phyloP scores from a whole-genome alignment of 805 yeast genomes.

The Ogataea salicorniae region DNA sequence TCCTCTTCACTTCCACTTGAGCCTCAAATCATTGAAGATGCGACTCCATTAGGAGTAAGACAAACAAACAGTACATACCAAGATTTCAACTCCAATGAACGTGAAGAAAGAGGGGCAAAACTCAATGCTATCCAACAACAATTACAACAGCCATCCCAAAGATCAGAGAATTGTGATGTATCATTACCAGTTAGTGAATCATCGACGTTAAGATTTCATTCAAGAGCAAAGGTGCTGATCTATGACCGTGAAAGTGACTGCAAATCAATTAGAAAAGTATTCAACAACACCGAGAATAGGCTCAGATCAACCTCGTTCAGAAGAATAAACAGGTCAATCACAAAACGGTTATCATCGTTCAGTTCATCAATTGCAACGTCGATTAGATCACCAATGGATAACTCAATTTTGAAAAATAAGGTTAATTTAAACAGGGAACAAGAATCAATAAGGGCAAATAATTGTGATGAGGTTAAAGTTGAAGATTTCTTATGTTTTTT shows the following conservation, averaged over 20 bases:
- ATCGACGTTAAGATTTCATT: conserved; percentile 15
- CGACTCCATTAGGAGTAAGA: too few relatives aligned
- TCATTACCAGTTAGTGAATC: neutral
- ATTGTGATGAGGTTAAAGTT: conserved; percentile 35
- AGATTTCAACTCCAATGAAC: too few relatives aligned
- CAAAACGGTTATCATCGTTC: conserved; percentile 13
- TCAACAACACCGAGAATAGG: conserved; percentile 5
- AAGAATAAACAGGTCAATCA: conserved; percentile 17
- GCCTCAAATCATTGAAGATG: too few relatives aligned
- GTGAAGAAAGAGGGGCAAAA: neutral
- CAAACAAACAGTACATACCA: too few relatives aligned
- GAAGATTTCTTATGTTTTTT: conserved; percentile 32
- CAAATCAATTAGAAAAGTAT: conserved; percentile 16
- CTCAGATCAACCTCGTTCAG: conserved; percentile 10
- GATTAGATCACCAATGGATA: conserved; percentile 9
- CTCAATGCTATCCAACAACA: neutral
- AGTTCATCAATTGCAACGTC: conserved; percentile 1
- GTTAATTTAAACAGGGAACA: conserved; percentile 30
- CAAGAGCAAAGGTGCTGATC: conserved; percentile 19
- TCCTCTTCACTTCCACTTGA: too few relatives aligned
- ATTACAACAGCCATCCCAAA: neutral
- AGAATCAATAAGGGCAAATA: conserved; percentile 33
- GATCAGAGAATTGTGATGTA: neutral
- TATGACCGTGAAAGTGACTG: conserved; percentile 20
- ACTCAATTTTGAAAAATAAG: conserved; percentile 35